A percentile compares a stretch with the other conserved stretches of the same genome.
phyloP scores from a whole-genome alignment of 2,329 filamentous ascomycete genomes.

The Cytospora chrysosperma region DNA sequence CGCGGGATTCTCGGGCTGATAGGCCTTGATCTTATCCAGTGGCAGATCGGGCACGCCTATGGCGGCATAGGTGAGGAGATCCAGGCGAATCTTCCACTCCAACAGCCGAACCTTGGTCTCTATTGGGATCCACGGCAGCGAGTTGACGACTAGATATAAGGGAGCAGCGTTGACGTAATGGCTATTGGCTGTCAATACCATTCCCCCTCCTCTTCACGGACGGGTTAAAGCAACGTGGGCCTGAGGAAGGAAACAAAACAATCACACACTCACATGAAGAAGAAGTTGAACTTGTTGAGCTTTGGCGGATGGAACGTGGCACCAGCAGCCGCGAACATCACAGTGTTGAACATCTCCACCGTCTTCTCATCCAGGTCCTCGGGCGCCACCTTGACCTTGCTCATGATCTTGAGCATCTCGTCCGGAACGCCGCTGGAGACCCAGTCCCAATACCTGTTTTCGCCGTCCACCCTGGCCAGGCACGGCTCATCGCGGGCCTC shows the following conservation, averaged over 20 bases:
- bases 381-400: conserved; percentile 55
- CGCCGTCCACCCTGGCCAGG: conserved; percentile 52
- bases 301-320: conserved; percentile 65
- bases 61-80: conserved; percentile 72
- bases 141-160: conserved; percentile 71
- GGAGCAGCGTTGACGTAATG: conserved; percentile 71
- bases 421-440: conserved; percentile 62
- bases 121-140: conserved; percentile 57
- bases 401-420: conserved; percentile 61
- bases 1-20: conserved; percentile 47
- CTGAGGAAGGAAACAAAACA: neutral
- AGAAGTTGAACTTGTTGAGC: conserved; percentile 77
- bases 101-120: conserved; percentile 67
- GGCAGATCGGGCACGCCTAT: conserved; percentile 61
- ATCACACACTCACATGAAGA: conserved; percentile 50
- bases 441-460: conserved; percentile 67
- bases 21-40: conserved; percentile 57
- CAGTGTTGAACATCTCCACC: conserved; percentile 67
- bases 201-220: too few relatives aligned
- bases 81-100: conserved; percentile 77
- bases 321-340: conserved; percentile 47
- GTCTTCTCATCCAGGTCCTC: conserved; percentile 56
- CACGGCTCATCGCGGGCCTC: conserved; percentile 56
- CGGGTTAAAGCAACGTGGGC: neutral
- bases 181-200: conserved; percentile 44